Evolutionary conservation across 2,329 filamentous ascomycete species (phyloP).

Genomic region (Cryphonectria carpinicola): DNA sequence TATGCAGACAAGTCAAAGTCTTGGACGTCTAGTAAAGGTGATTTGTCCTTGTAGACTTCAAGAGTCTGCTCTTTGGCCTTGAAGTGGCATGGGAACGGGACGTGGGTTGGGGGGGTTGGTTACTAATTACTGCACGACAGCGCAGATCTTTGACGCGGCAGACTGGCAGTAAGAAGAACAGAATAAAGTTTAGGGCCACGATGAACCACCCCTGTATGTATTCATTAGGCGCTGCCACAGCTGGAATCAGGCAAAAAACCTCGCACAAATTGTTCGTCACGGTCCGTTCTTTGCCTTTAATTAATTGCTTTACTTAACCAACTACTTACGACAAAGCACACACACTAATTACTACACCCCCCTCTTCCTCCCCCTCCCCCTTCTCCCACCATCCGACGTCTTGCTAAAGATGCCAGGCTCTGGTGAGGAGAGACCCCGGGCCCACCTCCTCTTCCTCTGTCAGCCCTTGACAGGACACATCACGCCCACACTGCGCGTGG

Average conservation of each 20-base stretch:
- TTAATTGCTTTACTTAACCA: too few relatives aligned
- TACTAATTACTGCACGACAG: not conserved
- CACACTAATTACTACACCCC: not conserved
- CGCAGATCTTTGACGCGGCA: not conserved
- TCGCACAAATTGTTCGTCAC: not conserved
- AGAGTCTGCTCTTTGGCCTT: not conserved
- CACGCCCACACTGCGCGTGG: constrained; percentile 41
- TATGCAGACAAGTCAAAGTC: too few relatives aligned
- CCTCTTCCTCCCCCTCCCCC: not conserved
- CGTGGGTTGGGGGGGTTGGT: not conserved
- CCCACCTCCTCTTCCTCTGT: constrained; percentile 39
- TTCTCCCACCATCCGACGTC: not conserved
- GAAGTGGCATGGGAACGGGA: not conserved
- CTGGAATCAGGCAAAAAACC: not conserved
- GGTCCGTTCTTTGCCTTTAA: not conserved
- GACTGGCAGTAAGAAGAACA: not conserved
- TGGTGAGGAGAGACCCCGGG: constrained; percentile 3
- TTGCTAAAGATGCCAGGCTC: not conserved
- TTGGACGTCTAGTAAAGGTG: too few relatives aligned
- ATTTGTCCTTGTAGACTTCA: too few relatives aligned
- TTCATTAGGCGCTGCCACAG: not conserved
- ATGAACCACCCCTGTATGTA: not conserved
- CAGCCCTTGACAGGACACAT: constrained; percentile 45
- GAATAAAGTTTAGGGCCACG: constrained; percentile 1
- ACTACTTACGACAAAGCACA: not conserved